Percentiles rank a stretch among this genome's conserved stretches.
These are phyloP conservation scores for Kodamaea jinghongensis DNA, from an alignment of 805 yeast species.

Conservation along the genomic window DNA sequence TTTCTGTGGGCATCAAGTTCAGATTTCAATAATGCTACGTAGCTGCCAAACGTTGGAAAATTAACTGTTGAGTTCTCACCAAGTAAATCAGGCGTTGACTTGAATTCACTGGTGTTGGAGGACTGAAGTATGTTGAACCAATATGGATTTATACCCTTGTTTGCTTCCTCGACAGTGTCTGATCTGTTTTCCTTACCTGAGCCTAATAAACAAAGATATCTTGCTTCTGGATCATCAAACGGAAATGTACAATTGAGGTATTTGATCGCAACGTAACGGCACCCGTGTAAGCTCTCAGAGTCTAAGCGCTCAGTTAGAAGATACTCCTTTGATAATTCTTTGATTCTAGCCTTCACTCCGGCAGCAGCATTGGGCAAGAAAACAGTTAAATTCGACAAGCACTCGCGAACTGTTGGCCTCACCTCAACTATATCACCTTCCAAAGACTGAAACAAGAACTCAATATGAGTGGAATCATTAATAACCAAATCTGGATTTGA, in stretches of 20 bases:
- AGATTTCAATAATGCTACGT: conserved; percentile 25
- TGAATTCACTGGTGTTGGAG: conserved; percentile 41
- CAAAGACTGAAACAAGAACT: conserved; percentile 69
- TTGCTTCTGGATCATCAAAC: conserved; percentile 64
- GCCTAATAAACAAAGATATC: conserved; percentile 68
- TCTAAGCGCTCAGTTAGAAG: conserved; percentile 16
- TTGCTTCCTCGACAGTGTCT: conserved; percentile 78
- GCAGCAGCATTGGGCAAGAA: conserved; percentile 43
- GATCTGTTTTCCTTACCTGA: conserved; percentile 54
- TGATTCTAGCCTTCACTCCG: conserved; percentile 41
- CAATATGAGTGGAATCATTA: conserved; percentile 50
- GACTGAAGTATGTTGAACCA: conserved; percentile 61
- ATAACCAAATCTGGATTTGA: conserved; percentile 41
- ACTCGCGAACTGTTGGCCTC: conserved; percentile 67
- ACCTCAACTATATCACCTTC: conserved; percentile 62
- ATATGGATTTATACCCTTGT: conserved; percentile 77
- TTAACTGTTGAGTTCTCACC: conserved; percentile 36
- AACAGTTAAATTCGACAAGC: conserved; percentile 56
- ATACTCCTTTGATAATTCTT: conserved; percentile 31
- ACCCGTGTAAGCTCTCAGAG: conserved; percentile 38
- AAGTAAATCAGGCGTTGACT: conserved; percentile 43
- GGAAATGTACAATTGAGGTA: conserved; percentile 62
- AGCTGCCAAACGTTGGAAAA: conserved; percentile 56
- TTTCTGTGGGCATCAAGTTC: conserved; percentile 22
- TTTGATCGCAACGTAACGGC: conserved; percentile 64